Base-by-base conservation (phyloP, 2,329 filamentous ascomycete species). In the Neofusicoccum ribis region DNA sequence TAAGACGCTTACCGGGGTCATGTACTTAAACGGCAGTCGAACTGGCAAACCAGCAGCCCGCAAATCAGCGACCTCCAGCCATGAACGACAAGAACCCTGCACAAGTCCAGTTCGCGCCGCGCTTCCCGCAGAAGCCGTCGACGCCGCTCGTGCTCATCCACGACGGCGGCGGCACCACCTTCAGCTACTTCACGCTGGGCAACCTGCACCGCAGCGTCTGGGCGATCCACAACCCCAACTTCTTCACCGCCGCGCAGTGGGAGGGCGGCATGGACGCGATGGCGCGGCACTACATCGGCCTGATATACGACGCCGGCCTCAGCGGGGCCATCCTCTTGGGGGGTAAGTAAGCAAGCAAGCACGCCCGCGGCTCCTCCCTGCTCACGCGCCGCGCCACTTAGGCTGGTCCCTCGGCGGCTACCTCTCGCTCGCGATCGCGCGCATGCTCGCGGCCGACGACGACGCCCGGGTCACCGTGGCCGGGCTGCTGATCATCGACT, bases 151-250 rank as follows among this genome's bases (percentile, higher is more conserved):
- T 88, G 65, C 79, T 88, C 49, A 77, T 88, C 44, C 86, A 88
- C 74, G 86, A 88, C 67, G 86, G 86, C 68, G 85, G 86, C 68
- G 86, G 86, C 70, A 88, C 86, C 1, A 83, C 81, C 2, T 87
- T 85, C 70, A 81, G 80, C 68, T 88, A 88, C 72, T 81, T 85
- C 73, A 83, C 82, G 67, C 78, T 88, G 3, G 79, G 81, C 17
- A 70, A 78, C 1, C 76, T 88, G 23, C 73, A 75, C 39, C 83
- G 86, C 5, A 74, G 78, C 17, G 73, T 86, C 43, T 86, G 83
- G 67, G 86, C 81, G 60, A 84, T 88, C 64, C 75, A 80, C 66
- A 88, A 88, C 71, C 83, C 85, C 4, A 76, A 78, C 65, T 87
- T 86, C 69, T 73, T 78, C 66, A 78, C 78, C 1, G 81, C 79